phyloP scores from a whole-genome alignment of 1,284 basidiomycete genomes.

The Malassezia restricta region DNA sequence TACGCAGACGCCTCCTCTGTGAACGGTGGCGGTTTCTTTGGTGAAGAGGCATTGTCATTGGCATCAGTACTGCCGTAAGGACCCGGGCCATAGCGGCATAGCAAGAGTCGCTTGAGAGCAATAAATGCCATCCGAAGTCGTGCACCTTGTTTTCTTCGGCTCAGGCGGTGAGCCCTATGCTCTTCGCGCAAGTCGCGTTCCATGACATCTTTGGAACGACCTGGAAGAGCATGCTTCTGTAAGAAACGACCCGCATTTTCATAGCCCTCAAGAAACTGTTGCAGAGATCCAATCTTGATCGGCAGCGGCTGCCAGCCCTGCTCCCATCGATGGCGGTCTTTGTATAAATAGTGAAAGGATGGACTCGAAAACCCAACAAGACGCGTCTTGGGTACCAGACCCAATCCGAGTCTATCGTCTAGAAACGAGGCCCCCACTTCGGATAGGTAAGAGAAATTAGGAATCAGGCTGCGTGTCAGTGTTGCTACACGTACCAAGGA shows the following conservation, averaged over 20 bases:
- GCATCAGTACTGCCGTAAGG: conserved; percentile 53
- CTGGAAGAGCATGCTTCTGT: conserved; percentile 73
- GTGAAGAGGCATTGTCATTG: conserved; percentile 21
- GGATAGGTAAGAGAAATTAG: conserved; percentile 48
- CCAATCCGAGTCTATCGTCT: conserved; percentile 60
- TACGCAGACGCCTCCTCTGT: not conserved
- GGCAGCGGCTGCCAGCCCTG: conserved; percentile 20
- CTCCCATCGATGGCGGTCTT: conserved; percentile 29
- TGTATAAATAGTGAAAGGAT: conserved; percentile 36
- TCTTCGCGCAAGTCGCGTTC: conserved; percentile 65
- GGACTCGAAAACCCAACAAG: conserved; percentile 62
- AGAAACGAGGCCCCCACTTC: conserved; percentile 76
- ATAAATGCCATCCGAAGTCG: conserved; percentile 31
- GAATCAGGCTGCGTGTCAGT: conserved; percentile 28
- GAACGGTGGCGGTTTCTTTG: conserved; percentile 43
- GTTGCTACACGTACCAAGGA: conserved; percentile 20
- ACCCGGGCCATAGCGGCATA: conserved; percentile 57
- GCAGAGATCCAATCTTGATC: conserved; percentile 64
- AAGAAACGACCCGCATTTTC: conserved; percentile 77
- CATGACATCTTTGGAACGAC: conserved; percentile 54
- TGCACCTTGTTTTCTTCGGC: conserved; percentile 29
- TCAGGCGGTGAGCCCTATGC: conserved; percentile 48
- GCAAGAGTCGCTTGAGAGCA: conserved; percentile 29
- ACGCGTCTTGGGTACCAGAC: conserved; percentile 75
- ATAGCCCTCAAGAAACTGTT: conserved; percentile 73